Evolutionary conservation across 768 basidiomycete species (phyloP).

Genomic region (Amyloporia xantha): DNA sequence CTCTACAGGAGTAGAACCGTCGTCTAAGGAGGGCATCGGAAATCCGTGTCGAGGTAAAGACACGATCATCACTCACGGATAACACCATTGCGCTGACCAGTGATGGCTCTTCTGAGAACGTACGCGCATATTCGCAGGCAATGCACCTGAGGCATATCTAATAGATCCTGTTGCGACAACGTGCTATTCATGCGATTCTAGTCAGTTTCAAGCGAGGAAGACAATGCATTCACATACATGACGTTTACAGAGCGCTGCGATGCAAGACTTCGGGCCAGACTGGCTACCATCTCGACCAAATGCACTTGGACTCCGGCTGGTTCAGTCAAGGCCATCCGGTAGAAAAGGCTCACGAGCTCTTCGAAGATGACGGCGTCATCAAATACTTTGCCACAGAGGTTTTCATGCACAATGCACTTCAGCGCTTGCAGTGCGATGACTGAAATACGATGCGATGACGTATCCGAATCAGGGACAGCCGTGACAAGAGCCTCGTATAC

Average conservation of each 20-base stretch:
- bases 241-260: not conserved
- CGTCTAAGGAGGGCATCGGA: constrained; percentile 31
- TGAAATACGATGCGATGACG: constrained; percentile 37
- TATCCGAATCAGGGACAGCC: constrained; percentile 53
- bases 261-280: constrained; percentile 29
- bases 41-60: not conserved
- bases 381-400: constrained; percentile 76
- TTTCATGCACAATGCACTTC: constrained; percentile 70
- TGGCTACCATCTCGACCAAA: constrained; percentile 52
- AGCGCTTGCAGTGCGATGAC: constrained; percentile 68
- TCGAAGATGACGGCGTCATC: constrained; percentile 81
- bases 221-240: not conserved
- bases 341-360: constrained; percentile 82
- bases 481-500: constrained; percentile 81
- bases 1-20: constrained; percentile 37
- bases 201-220: not conserved
- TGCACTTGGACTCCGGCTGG: constrained; percentile 62
- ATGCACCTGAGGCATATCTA: constrained; percentile 33
- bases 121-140: constrained; percentile 82
- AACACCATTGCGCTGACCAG: constrained; percentile 42
- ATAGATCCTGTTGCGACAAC: constrained; percentile 6
- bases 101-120: constrained; percentile 65
- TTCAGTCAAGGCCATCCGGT: constrained; percentile 87
- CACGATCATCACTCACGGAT: constrained; percentile 36
- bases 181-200: constrained; percentile 8